Evolutionary conservation across 148 eudicot genomes (phyloP).

Genomic region (Nepenthes mirabilis): DNA sequence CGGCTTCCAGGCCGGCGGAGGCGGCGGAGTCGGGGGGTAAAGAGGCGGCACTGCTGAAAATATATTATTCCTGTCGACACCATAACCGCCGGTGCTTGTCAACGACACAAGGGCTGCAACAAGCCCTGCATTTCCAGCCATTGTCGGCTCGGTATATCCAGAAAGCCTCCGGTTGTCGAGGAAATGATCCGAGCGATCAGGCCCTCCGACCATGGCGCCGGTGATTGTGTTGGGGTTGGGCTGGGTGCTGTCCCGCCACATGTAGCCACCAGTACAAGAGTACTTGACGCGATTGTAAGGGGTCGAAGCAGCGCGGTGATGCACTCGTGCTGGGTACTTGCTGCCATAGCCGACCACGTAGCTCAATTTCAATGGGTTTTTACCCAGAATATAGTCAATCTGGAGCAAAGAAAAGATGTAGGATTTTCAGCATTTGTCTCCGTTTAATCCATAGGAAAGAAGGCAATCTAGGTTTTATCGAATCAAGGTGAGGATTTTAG

Average conservation of each 20-base stretch:
- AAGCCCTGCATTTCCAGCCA: constrained; percentile 68
- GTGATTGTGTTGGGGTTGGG: constrained; percentile 45
- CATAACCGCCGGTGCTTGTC: constrained; percentile 39
- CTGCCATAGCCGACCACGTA: constrained; percentile 55
- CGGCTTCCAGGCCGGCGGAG: constrained; percentile 56
- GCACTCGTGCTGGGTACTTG: constrained; percentile 44
- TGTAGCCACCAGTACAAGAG: constrained; percentile 48
- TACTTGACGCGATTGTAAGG: constrained; percentile 31
- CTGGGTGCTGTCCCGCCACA: constrained; percentile 31
- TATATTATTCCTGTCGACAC: constrained; percentile 36
- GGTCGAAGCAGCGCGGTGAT: constrained; percentile 68
- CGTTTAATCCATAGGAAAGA: background rate
- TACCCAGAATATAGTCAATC: constrained; percentile 66
- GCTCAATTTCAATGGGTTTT: constrained; percentile 51
- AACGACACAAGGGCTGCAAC: constrained; percentile 69
- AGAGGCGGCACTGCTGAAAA: constrained; percentile 51
- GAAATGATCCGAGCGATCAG: constrained; percentile 34
- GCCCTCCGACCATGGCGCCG: constrained; percentile 82
- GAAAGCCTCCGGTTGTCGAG: constrained; percentile 23
- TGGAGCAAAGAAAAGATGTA: constrained; percentile 1
- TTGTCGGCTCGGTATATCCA: constrained; percentile 44
- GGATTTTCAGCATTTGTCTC: background rate
- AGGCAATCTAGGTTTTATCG: too few species aligned
- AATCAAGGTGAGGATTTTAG: background rate
- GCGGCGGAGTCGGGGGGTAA: constrained; percentile 32